Evolutionary conservation across 768 basidiomycete species (phyloP), one percentile per base, ranked within the genome.

Genomic region (Suillus discolor): DNA sequence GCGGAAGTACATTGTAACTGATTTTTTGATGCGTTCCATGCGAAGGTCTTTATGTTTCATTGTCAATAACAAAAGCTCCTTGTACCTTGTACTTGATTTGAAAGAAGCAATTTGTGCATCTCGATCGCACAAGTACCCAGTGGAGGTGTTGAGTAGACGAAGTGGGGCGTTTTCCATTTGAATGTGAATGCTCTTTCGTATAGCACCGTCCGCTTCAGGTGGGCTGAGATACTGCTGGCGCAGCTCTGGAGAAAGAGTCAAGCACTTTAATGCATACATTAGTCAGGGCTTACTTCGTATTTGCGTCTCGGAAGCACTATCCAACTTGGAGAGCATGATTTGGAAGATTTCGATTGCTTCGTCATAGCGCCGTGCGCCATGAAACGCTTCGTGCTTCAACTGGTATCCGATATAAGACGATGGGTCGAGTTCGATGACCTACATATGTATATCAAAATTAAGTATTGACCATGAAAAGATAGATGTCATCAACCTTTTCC

Each of bases 101-200:
- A 62, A 62, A 18, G 34, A 12, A 34, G 3, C 2, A 16, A 62
- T 28, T 25, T 53, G 62, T 20, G 62, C 62, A 15, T 31, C 45
- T 31, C 62, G 62, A 31, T 62, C 62, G 28, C 62, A 62, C 11
- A 66, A 62, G 23, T 20, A 5, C 31, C 63, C 57, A 28, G 44
- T 64, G 53, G 45, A 51, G 54, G 60, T 68, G 44, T 57, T 57
- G 3, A 66, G 64, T 51, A 61, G 66, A 62, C 39, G 66, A 51
- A 61, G 57, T 28, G 55, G 69, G 15, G 49, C 23, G 15, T 51
- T 28, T 25, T 51, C 49, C 23, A 51, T 7, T 51, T 51, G 49
- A 28, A 16, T 15, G 2, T 51, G 49, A 4, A 51, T 51, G 49
- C 6, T 13, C 23, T 51, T 51, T 51, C 49, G 49, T 2, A 51